Evolutionary conservation across 1,284 basidiomycete species (phyloP), one percentile per base, ranked within the genome.

Genomic region (Trichosporon coremiiforme): DNA sequence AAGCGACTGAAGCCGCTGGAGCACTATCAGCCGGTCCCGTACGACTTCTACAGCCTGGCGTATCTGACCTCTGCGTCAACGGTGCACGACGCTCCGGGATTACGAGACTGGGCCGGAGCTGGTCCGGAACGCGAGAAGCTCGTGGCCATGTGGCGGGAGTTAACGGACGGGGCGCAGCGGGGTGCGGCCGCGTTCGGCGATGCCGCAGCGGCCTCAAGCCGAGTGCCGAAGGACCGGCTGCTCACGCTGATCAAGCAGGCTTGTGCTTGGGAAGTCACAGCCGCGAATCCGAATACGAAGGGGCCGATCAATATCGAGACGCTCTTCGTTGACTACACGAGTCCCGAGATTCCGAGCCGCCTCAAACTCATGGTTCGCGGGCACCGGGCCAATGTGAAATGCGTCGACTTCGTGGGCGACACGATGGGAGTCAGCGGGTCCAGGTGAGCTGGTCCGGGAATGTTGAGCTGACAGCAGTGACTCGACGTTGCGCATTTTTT

Each of bases 1-100:
- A 86, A 86, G 70, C 78, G 85, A 0, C 76, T 86, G 33, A 86
- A 85, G 73, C 85, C 85, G 7, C 77, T 86, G 17, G 85, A 86
- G 68, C 85, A 86, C 70, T 86, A 85, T 69, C 85, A 86, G 71
- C 85, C 85, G 1, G 82, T 84, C 35, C 82, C 85, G 0, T 84
- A 83, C 68, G 85, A 86, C 75, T 86, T 85, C 70, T 80, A 84
- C 66, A 83, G 84, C 67, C 76, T 86, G 36, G 85, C 85, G 55
- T 86, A 86, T 71, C 76, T 86, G 35, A 82, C 85, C 2, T 83
- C 83, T 0, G 82, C 83, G 35, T 79, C 78, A 50, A 82, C 85
- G 0, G 85, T 86, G 1, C 84, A 85, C 65, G 85, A 86, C 69
- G 85, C 85, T 6, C 85, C 85, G 0, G 80, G 81, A 0, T 83